A percentile compares a stretch with the other conserved stretches of the same genome.
These are phyloP conservation scores for Diaporthe vaccinii DNA, from an alignment of 2,329 filamentous ascomycete species.

Conservation along the genomic window DNA sequence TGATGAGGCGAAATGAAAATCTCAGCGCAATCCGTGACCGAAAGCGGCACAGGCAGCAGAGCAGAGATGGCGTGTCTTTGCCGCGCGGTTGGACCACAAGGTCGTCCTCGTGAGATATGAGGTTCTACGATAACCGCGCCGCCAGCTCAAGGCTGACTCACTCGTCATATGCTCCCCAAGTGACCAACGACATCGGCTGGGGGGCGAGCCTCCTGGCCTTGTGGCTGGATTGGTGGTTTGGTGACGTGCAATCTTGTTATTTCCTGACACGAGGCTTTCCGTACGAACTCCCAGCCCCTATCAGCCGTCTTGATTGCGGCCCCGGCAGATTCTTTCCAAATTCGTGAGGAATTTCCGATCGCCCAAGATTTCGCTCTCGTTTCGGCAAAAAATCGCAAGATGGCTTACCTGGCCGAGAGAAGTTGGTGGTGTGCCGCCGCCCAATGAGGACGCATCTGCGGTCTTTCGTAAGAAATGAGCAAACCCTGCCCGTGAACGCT, in stretches of 20 bases:
- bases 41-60: conserved; percentile 29
- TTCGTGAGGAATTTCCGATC: conserved; percentile 24
- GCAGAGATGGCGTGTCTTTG: neutral
- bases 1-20: conserved; percentile 16
- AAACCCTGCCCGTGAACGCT: conserved; percentile 16
- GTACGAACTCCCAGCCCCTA: neutral
- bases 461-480: conserved; percentile 29
- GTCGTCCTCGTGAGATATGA: conserved; percentile 29
- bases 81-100: conserved; percentile 28
- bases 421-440: conserved; percentile 21
- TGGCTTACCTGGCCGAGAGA: conserved; percentile 14
- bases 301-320: neutral
- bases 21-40: conserved; percentile 11
- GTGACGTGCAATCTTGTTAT: conserved; percentile 5
- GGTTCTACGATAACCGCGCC: conserved; percentile 11
- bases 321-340: conserved; percentile 16
- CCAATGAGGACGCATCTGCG: conserved; percentile 28
- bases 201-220: conserved; percentile 24
- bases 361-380: conserved; percentile 5
- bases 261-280: conserved; percentile 13
- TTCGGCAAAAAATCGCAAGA: conserved; percentile 20
- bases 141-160: conserved; percentile 33
- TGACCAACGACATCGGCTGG: neutral
- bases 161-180: conserved; percentile 6
- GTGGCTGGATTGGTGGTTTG: neutral